Conservation (phyloP, 345 rosid species). For the Dimocarpus longan region DNA sequence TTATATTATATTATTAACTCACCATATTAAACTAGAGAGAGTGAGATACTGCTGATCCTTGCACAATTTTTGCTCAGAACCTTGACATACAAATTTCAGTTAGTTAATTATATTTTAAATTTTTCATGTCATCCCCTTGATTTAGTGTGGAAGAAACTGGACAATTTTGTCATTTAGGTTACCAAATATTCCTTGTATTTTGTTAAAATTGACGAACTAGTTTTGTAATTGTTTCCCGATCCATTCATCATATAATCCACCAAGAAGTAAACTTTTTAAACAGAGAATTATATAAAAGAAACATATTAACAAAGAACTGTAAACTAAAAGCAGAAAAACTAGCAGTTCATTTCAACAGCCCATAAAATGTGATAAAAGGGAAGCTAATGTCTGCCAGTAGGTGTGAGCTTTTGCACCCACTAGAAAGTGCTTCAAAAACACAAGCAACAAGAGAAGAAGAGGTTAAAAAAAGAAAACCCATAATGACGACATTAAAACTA, state of each 20-base stretch:
- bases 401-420: constrained; percentile 17
- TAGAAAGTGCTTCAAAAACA: constrained; percentile 18
- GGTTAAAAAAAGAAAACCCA: not conserved
- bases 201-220: too few relatives aligned
- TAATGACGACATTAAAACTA: not conserved
- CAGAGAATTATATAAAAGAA: not conserved
- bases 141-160: not conserved
- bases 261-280: not conserved
- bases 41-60: too few relatives aligned
- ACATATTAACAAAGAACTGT: not conserved
- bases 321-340: not conserved
- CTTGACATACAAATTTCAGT: too few relatives aligned
- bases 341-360: constrained; percentile 17
- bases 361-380: constrained; percentile 13
- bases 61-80: too few relatives aligned
- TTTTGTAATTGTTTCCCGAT: too few relatives aligned
- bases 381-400: constrained; percentile 14
- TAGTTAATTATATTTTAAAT: too few relatives aligned
- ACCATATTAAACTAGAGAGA: too few relatives aligned
- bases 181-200: too few relatives aligned
- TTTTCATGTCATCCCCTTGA: not conserved
- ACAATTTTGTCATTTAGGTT: not conserved
- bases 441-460: constrained; percentile 22
- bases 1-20: too few relatives aligned
- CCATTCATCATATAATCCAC: too few relatives aligned